Percentiles rank a stretch among this genome's conserved stretches.
phyloP scores from a whole-genome alignment of 2,329 filamentous ascomycete species.

The Epicoccum nigrum region DNA sequence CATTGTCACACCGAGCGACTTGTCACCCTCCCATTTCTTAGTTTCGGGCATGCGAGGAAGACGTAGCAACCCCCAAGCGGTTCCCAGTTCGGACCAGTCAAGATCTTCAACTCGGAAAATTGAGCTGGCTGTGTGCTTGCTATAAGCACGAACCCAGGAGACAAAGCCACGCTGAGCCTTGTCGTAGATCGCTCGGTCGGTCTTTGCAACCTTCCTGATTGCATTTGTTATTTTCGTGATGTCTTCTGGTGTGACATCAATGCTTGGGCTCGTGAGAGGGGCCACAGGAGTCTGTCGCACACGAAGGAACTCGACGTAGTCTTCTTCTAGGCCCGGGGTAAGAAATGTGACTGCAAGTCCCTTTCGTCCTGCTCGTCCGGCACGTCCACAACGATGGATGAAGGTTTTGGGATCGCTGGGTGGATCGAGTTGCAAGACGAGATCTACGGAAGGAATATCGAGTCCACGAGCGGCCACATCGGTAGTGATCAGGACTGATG shows the following conservation, averaged over 20 bases:
- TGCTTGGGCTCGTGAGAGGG: conserved; percentile 62
- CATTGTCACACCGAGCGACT: conserved; percentile 48
- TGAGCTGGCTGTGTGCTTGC: conserved; percentile 85
- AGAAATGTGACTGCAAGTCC: conserved; percentile 87
- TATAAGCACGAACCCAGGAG: conserved; percentile 89
- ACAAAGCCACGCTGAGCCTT: conserved; percentile 92
- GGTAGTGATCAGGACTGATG: conserved; percentile 86
- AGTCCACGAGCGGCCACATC: conserved; percentile 90
- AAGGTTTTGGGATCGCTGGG: conserved; percentile 87
- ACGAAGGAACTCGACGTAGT: conserved; percentile 85
- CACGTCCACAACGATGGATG: conserved; percentile 69
- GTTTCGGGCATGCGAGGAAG: conserved; percentile 93
- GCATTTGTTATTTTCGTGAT: conserved; percentile 62
- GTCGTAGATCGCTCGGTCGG: conserved; percentile 75
- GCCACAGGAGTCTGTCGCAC: conserved; percentile 85
- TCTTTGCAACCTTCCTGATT: conserved; percentile 65
- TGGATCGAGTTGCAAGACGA: conserved; percentile 87
- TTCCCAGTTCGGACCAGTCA: conserved; percentile 81
- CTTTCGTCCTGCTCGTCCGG: conserved; percentile 68
- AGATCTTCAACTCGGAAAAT: conserved; percentile 86
- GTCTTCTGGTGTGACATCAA: conserved; percentile 67
- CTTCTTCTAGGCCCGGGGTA: conserved; percentile 82
- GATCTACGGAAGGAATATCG: conserved; percentile 88
- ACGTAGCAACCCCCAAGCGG: conserved; percentile 83
- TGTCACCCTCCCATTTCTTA: conserved; percentile 55